Conservation (phyloP, 2,329 filamentous ascomycete species). For the Coniella vitis region DNA sequence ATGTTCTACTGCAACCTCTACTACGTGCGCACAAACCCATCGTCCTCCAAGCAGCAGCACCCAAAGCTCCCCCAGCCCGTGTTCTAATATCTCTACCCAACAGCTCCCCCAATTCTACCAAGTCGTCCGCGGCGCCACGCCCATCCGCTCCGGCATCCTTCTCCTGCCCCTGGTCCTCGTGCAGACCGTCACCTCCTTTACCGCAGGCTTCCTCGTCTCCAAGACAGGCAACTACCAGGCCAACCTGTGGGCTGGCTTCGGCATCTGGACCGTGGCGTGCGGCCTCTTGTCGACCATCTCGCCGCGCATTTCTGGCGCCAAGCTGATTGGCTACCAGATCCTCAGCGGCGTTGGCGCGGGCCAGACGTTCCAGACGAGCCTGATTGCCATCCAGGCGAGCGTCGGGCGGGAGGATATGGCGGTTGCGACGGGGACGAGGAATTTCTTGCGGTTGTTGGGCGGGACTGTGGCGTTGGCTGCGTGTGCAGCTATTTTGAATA, state of each 20-base stretch:
- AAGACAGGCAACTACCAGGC: slow-evolving; percentile 14
- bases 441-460: slow-evolving; percentile 13
- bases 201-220: slow-evolving; percentile 8
- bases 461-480: slow-evolving; percentile 9
- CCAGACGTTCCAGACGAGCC: slow-evolving; percentile 13
- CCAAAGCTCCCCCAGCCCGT: neutral
- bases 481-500: slow-evolving; percentile 9
- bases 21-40: slow-evolving; percentile 5
- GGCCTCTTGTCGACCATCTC: slow-evolving; percentile 10
- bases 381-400: slow-evolving; percentile 15
- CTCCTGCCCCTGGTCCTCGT: slow-evolving; percentile 13
- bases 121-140: slow-evolving; percentile 14
- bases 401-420: slow-evolving; percentile 12
- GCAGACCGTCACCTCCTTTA: slow-evolving; percentile 15
- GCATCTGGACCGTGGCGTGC: slow-evolving; percentile 12
- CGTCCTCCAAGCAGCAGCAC: no score
- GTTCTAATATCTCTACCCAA: neutral
- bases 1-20: slow-evolving; percentile 16
- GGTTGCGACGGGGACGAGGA: slow-evolving; percentile 15
- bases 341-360: slow-evolving; percentile 12
- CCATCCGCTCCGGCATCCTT: slow-evolving; percentile 13
- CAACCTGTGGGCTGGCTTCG: slow-evolving; percentile 9
- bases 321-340: slow-evolving; percentile 13
- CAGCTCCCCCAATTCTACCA: slow-evolving; percentile 17
- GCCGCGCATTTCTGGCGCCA: slow-evolving; percentile 1